Percentiles rank a stretch among this genome's conserved stretches.
Conservation (phyloP, 306 rosid species). For the Prunus fruticosa region DNA sequence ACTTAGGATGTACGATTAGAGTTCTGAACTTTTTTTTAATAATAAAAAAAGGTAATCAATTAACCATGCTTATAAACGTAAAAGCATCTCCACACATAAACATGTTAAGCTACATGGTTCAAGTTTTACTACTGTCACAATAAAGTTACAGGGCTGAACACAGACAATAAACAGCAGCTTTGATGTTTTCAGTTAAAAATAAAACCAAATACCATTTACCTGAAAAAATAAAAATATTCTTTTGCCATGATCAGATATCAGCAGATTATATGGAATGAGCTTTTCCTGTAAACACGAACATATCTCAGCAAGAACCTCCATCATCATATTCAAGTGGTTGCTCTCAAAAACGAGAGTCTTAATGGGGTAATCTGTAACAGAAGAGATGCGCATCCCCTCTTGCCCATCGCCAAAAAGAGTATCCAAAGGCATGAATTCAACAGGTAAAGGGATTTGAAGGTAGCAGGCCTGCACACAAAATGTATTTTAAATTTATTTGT, state of each 20-base stretch:
- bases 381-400: slow-evolving; percentile 22
- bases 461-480: slow-evolving; percentile 34
- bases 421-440: slow-evolving; percentile 33
- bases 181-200: background rate
- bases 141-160: background rate
- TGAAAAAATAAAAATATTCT: slow-evolving; percentile 38
- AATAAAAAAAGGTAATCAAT: background rate
- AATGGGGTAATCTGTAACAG: slow-evolving; percentile 28
- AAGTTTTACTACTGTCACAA: background rate
- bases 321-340: slow-evolving; percentile 18
- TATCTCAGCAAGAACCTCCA: slow-evolving; percentile 31
- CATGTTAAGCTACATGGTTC: background rate
- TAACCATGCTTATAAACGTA: background rate
- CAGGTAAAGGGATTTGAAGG: slow-evolving; percentile 39
- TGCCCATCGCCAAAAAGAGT: slow-evolving; percentile 15
- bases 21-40: background rate
- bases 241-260: slow-evolving; percentile 35
- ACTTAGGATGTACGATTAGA: background rate
- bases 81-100: background rate
- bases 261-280: slow-evolving; percentile 28
- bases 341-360: slow-evolving; percentile 39
- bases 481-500: background rate
- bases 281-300: slow-evolving; percentile 25
- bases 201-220: slow-evolving; percentile 18
- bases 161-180: background rate